Base-by-base conservation (phyloP, 306 rosid genomes). In the Argentina anserina region DNA sequence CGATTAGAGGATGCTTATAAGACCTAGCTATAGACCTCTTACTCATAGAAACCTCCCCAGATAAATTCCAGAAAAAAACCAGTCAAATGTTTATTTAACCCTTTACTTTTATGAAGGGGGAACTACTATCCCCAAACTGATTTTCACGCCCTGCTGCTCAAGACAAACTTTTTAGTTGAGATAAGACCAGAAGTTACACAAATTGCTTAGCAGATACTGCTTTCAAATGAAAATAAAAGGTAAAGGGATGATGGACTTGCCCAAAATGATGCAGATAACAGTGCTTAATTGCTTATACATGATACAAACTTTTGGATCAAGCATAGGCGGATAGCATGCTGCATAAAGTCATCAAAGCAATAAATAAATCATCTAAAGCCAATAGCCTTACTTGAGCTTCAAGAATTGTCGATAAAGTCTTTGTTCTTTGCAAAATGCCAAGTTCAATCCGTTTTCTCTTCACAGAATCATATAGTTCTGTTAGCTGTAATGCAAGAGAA, bases 351-450 rank as follows among this genome's bases (percentile, higher is more conserved):
- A 59, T 41, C 20, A 70, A 67, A 67, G 75, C 25, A 37, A 33
- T 58, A 60, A 78, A 46, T 26, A 41, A 78, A 21, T 42, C 67
- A 64, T 63, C 62, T 47, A 62, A 68, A 28, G 36, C 34, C 18
- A 41, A 70, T 21, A 58, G 82, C 73, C 88, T 79, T 88, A 88
- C 97, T 76, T 92, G 97, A 75, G 88, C 80, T 37, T 90, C 93
- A 72, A 92, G 90, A 81, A 90, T 84, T 66, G 84, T 66, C 29
- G 86, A 83, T 46, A 90, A 75, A 65, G 85, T 76, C 83, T 88
- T 78, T 29, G 80, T 76, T 81, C 97, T 90, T 77, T 72, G 83
- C 84, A 90, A 73, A 63, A 82, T 68, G 56, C 84, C 87, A 69
- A 92, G 88, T 71, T 92, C 92, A 50, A 72, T 6, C 64, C 84